Evolutionary conservation across 768 basidiomycete species (phyloP).

Genomic region (Leccinellum luteum): DNA sequence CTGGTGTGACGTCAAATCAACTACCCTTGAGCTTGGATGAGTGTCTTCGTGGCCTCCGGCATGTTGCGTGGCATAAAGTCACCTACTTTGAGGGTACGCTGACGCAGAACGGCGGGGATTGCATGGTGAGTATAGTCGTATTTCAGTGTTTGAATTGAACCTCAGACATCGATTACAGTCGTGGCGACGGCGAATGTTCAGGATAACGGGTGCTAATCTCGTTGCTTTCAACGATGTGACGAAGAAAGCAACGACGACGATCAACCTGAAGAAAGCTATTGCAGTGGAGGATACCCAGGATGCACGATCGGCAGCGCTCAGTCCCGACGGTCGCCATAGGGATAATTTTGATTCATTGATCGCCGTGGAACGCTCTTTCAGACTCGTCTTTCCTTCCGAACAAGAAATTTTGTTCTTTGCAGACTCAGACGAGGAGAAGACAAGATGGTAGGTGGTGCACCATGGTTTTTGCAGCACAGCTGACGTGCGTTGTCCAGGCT

Average conservation of each 20-base stretch:
- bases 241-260: slow-evolving; percentile 85
- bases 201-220: slow-evolving; percentile 81
- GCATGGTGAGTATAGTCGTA: slow-evolving; percentile 55
- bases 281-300: slow-evolving; percentile 76
- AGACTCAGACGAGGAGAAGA: slow-evolving; percentile 86
- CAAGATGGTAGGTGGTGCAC: slow-evolving; percentile 62
- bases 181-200: slow-evolving; percentile 79
- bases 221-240: slow-evolving; percentile 93
- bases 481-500: slow-evolving; percentile 53
- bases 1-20: slow-evolving; percentile 73
- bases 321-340: slow-evolving; percentile 41
- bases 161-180: slow-evolving; percentile 43
- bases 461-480: neutral
- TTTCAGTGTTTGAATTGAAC: neutral
- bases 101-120: slow-evolving; percentile 94
- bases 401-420: slow-evolving; percentile 89
- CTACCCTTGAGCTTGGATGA: slow-evolving; percentile 93
- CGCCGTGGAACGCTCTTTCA: slow-evolving; percentile 81
- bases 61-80: slow-evolving; percentile 92
- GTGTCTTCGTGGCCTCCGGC: slow-evolving; percentile 81
- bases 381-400: slow-evolving; percentile 71
- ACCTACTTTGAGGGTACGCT: slow-evolving; percentile 91
- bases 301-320: slow-evolving; percentile 43
- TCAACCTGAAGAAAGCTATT: slow-evolving; percentile 82
- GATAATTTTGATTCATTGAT: slow-evolving; percentile 65